Conservation (phyloP, 257 asterid species). For the Solanum habrochaites region DNA sequence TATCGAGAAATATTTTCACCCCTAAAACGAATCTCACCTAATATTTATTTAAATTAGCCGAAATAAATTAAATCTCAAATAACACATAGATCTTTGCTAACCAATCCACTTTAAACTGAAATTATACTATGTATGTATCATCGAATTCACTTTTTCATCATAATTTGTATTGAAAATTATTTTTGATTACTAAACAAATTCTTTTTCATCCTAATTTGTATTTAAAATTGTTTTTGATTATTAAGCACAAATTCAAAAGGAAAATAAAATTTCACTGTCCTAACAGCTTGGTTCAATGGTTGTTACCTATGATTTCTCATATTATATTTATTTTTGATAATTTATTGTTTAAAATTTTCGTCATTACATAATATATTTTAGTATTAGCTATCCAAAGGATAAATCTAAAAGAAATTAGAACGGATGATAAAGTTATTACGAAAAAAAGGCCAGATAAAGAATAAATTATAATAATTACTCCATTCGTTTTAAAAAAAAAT, state of each 20-base stretch:
- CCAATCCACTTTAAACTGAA: background rate
- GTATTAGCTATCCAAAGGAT: too few relatives aligned
- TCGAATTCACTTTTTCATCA: background rate
- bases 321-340: too few relatives aligned
- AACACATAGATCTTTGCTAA: background rate
- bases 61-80: background rate
- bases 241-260: background rate
- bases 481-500: too few relatives aligned
- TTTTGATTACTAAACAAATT: background rate
- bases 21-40: accelerated
- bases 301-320: background rate
- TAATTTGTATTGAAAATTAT: background rate
- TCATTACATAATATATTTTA: too few relatives aligned
- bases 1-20: background rate
- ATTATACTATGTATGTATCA: background rate
- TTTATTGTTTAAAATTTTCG: too few relatives aligned
- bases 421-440: too few relatives aligned
- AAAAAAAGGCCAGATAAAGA: background rate
- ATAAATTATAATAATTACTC: too few relatives aligned
- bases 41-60: background rate
- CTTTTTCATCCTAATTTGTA: background rate
- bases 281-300: background rate
- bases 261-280: background rate
- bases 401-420: background rate
- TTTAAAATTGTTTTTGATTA: background rate